These are phyloP conservation scores for Pythium apleroticum DNA, from an alignment of 352 stramenopile genomes.

Conservation along the genomic window DNA sequence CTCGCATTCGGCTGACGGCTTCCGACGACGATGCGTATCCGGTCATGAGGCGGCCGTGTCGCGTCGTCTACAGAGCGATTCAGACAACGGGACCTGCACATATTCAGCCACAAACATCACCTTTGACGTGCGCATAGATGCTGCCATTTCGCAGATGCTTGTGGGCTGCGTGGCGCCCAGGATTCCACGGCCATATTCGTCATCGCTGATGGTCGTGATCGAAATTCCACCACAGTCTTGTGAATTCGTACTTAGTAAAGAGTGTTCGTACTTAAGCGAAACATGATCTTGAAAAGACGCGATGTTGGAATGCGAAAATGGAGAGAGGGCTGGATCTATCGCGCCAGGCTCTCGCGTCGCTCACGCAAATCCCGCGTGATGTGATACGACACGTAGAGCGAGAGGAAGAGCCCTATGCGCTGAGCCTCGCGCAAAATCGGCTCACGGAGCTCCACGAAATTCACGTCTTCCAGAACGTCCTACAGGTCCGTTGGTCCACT, in stretches of 20 bases:
- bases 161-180: background rate
- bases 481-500: constrained; percentile 31
- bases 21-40: background rate
- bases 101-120: background rate
- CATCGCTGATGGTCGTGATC: background rate
- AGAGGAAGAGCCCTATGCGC: constrained; percentile 35
- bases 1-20: background rate
- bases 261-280: background rate
- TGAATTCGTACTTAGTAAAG: background rate
- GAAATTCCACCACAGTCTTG: too few species aligned
- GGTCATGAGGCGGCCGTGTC: background rate
- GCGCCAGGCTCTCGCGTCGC: constrained; percentile 42
- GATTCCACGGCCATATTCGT: background rate
- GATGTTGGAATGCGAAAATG: constrained; percentile 14
- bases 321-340: constrained; percentile 47
- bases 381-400: constrained; percentile 43
- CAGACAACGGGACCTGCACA: background rate
- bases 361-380: constrained; percentile 49
- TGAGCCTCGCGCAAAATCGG: constrained; percentile 55
- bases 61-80: background rate
- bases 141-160: background rate
- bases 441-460: constrained; percentile 41
- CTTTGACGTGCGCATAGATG: background rate
- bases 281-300: constrained; percentile 19
- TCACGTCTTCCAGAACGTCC: constrained; percentile 45